Base-by-base conservation (phyloP, 2,329 filamentous ascomycete species). In the Beauveria bassiana region DNA sequence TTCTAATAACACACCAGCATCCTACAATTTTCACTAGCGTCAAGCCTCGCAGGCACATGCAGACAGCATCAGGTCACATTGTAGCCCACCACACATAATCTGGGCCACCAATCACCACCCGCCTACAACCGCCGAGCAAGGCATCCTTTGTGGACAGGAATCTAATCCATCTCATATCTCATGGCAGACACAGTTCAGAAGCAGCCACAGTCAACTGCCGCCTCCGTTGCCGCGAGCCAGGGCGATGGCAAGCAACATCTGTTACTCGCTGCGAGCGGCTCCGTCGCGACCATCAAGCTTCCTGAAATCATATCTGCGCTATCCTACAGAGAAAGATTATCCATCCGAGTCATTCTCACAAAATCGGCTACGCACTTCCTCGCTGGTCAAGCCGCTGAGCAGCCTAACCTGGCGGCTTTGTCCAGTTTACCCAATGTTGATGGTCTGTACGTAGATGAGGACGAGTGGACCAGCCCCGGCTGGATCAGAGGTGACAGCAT, bases 251-350 rank as follows among this genome's bases (percentile, higher is more conserved):
- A 78, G 63, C 68, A 67, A 14, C 77, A 79, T 59, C 68, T 79
- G 14, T 68, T 79, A 1, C 70, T 79, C 6, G 76, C 77, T 0
- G 75, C 75, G 5, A 65, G 65, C 7, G 77, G 78, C 31, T 80
- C 89, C 1, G 91, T 96, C n/a, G 93, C 93, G 16, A 91, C 90
- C 7, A 96, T 96, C 70, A 97, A 97, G 71, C 77, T 91, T 3
- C 86, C 86, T 1, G 77, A 82, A 45, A 90, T 93, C 66, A 78
- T 88, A 63, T 69, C 75, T 20, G 79, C 85, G 1, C 81, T 93
- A 4, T 79, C 75, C 18, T 67, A 70, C 50, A 80, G 67, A 68
- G 71, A 65, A 70, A 81, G 76, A 53, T 78, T 97, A 61, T 91
- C 90, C 10, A 91, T 98, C 72, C 89, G 92, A n/a, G 77, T 98